Base-by-base conservation (phyloP, 2,329 filamentous ascomycete species). In the Phyllosticta citrichinensis region DNA sequence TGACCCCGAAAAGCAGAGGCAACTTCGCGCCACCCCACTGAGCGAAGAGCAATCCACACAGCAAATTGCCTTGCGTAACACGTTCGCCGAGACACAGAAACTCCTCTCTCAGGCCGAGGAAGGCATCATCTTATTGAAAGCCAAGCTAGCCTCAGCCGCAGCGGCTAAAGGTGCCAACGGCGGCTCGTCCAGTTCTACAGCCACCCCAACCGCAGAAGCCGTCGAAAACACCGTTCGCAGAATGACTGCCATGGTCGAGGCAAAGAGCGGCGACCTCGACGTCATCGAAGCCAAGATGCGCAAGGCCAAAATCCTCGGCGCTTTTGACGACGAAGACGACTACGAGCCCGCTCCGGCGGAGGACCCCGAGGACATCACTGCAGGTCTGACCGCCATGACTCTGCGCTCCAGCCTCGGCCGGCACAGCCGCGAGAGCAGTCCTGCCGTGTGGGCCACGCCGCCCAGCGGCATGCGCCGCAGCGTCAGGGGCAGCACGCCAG, bases 171-270 rank as follows among this genome's bases (percentile, higher is more conserved):
- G 51, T 17, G 71, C 77, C 2, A 76, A 77, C 52, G 81, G 70
- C 27, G 54, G 30, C 11, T 69, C 69, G 20, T 66, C 64, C 2
- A 66, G 65, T 24, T 47, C 40, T 2, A 17, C 17, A 5, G 65
- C 68, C 0, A 83, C 87, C 4, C 94, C 94, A 0, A 97, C 92
- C 0, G 89, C 97, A 10, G 94, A 97, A 67, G 90, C 91, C 0
- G 89, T 99, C 20, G 87, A 92, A 66, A 89, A 89, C 63, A 99
- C 94, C 0, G 96, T 99, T 65, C 80, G 81, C 62, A 96, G 94
- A 70, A 92, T 99, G 88, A 97, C 92, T 35, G 83, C 80, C 63
- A 93, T 97, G 87, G 89, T 89, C 0, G 90, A 97, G 78, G 90
- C 91, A 76, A 89, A 90, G 71, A 94, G 89, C 70, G 89, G 87